Conservation (phyloP, 1,139 yeast genomes). For the Yamadazyma triangularis region DNA sequence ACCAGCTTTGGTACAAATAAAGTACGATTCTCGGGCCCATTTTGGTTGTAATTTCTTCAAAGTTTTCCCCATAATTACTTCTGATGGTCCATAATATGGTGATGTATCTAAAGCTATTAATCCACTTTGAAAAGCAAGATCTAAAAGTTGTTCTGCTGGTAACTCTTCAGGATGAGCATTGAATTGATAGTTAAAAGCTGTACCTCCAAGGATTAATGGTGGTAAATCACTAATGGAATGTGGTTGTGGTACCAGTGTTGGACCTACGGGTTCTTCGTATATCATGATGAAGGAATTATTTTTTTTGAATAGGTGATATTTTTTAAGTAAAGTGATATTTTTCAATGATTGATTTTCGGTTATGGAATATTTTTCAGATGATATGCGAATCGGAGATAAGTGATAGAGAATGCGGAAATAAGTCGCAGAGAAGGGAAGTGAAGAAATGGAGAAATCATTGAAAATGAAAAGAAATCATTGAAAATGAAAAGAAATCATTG, state of each 20-base stretch:
- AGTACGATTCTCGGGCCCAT: slow-evolving; percentile 58
- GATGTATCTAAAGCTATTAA: slow-evolving; percentile 82
- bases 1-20: slow-evolving; percentile 85
- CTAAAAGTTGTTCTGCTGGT: slow-evolving; percentile 55
- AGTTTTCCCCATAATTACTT: slow-evolving; percentile 66
- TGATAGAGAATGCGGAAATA: too few species aligned
- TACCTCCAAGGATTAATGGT: slow-evolving; percentile 76
- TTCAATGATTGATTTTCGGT: too few species aligned
- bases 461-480: too few species aligned
- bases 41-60: slow-evolving; percentile 38
- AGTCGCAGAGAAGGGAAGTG: too few species aligned
- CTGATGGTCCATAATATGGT: slow-evolving; percentile 92
- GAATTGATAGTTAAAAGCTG: slow-evolving; percentile 77
- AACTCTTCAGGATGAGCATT: slow-evolving; percentile 57
- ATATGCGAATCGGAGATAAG: too few species aligned
- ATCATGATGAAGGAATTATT: too few species aligned
- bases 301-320: too few species aligned
- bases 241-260: slow-evolving; percentile 14
- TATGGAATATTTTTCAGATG: too few species aligned
- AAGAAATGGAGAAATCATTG: too few species aligned
- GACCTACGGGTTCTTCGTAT: slow-evolving; percentile 13
- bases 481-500: too few species aligned
- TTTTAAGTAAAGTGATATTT: too few species aligned
- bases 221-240: slow-evolving; percentile 38
- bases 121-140: slow-evolving; percentile 61